phyloP scores from a whole-genome alignment of 129 eudicot species.

The Flaveria bidentis region DNA sequence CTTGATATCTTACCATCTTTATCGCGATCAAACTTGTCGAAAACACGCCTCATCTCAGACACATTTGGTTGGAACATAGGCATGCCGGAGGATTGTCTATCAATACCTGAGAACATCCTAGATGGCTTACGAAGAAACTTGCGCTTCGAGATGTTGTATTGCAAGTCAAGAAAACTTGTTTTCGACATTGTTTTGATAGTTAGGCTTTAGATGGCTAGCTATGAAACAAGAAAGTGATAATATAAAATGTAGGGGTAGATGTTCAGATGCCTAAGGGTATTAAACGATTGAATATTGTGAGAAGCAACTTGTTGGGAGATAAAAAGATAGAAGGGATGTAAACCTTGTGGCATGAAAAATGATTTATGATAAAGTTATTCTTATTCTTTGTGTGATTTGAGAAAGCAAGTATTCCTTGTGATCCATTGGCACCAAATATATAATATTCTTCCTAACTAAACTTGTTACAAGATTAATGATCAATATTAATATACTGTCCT shows the following conservation, averaged over 20 bases:
- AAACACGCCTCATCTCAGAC: conserved; percentile 61
- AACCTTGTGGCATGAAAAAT: conserved; percentile 30
- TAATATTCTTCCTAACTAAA: conserved; percentile 3
- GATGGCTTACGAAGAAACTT: conserved; percentile 60
- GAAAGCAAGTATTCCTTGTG: conserved; percentile 40
- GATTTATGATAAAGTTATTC: conserved; percentile 37
- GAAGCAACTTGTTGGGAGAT: conserved; percentile 32
- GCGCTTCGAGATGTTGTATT: conserved; percentile 63
- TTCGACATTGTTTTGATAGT: conserved; percentile 45
- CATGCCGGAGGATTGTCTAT: conserved; percentile 48
- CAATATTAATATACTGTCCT: too few species aligned
- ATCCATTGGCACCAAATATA: background rate
- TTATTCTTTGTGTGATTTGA: conserved; percentile 40
- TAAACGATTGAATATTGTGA: conserved; percentile 34
- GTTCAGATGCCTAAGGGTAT: conserved; percentile 25
- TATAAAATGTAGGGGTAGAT: background rate
- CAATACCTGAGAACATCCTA: conserved; percentile 53
- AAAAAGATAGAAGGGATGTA: conserved; percentile 25
- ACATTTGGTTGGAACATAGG: conserved; percentile 54
- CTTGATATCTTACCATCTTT: conserved; percentile 87
- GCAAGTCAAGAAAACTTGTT: conserved; percentile 68
- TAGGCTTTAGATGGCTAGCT: background rate
- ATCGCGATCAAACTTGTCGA: conserved; percentile 71
- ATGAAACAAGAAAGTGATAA: background rate
- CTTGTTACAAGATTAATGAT: background rate